phyloP scores from a whole-genome alignment of 2,329 filamentous ascomycete species.

The Pseudogymnoascus sp. region DNA sequence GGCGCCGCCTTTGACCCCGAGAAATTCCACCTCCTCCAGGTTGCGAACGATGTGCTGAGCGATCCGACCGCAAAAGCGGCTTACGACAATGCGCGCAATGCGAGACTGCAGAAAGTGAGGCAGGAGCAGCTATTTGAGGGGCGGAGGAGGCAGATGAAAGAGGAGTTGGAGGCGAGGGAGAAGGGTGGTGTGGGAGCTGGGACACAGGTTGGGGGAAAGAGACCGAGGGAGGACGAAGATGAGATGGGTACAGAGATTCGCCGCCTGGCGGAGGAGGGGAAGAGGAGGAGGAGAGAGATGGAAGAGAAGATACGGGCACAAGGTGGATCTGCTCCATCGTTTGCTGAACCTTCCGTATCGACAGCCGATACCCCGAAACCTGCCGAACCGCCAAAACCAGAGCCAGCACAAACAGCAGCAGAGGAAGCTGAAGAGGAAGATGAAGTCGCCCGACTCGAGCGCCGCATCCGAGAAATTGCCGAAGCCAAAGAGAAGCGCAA shows the following conservation, averaged over 20 bases:
- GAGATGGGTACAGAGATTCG: slow-evolving; percentile 44
- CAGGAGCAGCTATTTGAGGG: slow-evolving; percentile 67
- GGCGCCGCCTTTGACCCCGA: slow-evolving; percentile 64
- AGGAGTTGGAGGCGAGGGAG: slow-evolving; percentile 77
- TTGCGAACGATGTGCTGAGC: slow-evolving; percentile 75
- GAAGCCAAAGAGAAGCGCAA: slow-evolving; percentile 31
- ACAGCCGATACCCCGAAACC: slow-evolving; percentile 13
- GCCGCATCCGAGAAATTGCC: slow-evolving; percentile 33
- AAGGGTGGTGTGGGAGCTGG: slow-evolving; percentile 37
- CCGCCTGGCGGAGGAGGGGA: slow-evolving; percentile 43
- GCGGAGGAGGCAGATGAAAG: slow-evolving; percentile 66
- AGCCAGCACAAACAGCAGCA: slow-evolving; percentile 5
- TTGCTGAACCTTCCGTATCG: slow-evolving; percentile 9
- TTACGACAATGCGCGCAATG: slow-evolving; percentile 70
- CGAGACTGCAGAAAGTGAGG: slow-evolving; percentile 58
- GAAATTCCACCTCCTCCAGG: slow-evolving; percentile 77
- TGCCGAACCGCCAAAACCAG: slow-evolving; percentile 9
- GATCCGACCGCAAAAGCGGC: slow-evolving; percentile 60
- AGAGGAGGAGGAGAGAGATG: slow-evolving; percentile 40
- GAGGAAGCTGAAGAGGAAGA: slow-evolving; percentile 29
- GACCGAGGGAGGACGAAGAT: slow-evolving; percentile 42
- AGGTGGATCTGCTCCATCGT: slow-evolving; percentile 7
- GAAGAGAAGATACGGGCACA: slow-evolving; percentile 31
- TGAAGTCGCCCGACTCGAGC: slow-evolving; percentile 37
- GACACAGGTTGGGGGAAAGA: slow-evolving; percentile 45